Base-by-base conservation (phyloP, 306 rosid genomes). In the Ammopiptanthus mongolicus region DNA sequence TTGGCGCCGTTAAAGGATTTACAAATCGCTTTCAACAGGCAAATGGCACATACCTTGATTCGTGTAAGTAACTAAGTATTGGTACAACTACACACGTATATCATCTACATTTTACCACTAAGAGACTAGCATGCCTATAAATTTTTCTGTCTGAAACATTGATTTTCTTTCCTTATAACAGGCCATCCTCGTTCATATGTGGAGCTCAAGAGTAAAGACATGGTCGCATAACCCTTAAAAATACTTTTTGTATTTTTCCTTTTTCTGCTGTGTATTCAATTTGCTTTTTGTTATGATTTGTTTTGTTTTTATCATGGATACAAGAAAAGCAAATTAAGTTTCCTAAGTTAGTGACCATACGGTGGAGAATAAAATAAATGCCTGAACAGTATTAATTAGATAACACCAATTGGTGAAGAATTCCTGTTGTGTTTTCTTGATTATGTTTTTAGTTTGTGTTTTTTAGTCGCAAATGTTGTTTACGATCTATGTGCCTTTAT, bases 1-100 rank as follows among this genome's bases (percentile, higher is more conserved):
- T 62, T 79, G 3, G 48, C 82, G 85, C 86, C 84, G 86, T 42
- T n/a, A 58, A 77, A 56, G 52, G 72, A 25, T 61, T 81, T 71
- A 15, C 62, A n/a, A 0, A 7, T 88, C 88, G 39, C 82, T 86
- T 53, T 90, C 87, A 71, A 19, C 63, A 29, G 72, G 8, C 71
- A 61, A 47, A 77, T 34, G 39, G 39, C 87, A 72, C 83, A 6
- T 51, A 59, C 37, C n/a, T 69, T 69, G 28, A 8, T 13, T 28
- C 63, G 17, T 6, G 80, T 51, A 21, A 63, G 18, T 64, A 23
- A 23, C 25, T n/a, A n/a, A n/a, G n/a, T n/a, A 5, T 50, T 13
- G 21, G 13, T 52, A 31, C 7, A n/a, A 48, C 19, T 65, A 12
- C 69, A 33, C 12, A 11, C 68, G 36, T 36, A 48, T 8, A 59